These are phyloP conservation scores for Radiomyces spectabilis DNA, from an alignment of 192 early-diverging fungal species.

Conservation along the genomic window DNA sequence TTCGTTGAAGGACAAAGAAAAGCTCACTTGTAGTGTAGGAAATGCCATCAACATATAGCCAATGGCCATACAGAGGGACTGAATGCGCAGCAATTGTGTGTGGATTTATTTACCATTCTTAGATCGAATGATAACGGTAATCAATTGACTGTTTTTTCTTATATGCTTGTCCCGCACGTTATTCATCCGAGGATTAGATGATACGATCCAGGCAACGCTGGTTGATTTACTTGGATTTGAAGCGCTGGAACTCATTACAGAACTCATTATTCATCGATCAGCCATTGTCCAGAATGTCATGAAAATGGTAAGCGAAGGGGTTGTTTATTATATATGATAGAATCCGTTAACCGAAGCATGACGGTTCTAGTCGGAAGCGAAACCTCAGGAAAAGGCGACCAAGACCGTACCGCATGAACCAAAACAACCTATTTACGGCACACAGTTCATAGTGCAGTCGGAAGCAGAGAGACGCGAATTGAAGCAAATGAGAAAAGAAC, in stretches of 20 bases:
- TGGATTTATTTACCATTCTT: constrained; percentile 62
- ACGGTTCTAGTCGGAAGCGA: constrained; percentile 30
- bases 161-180: background rate
- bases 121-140: constrained; percentile 47
- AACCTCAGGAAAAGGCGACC: constrained; percentile 5
- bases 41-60: constrained; percentile 46
- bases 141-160: background rate
- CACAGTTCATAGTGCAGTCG: constrained; percentile 58
- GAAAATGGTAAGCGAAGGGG: constrained; percentile 25
- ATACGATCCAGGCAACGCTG: constrained; percentile 58
- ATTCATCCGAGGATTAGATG: constrained; percentile 21
- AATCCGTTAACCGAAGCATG: background rate
- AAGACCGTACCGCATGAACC: constrained; percentile 20
- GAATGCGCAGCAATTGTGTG: constrained; percentile 50
- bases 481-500: constrained; percentile 59
- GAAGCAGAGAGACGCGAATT: constrained; percentile 51
- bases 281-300: constrained; percentile 58
- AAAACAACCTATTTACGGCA: constrained; percentile 41
- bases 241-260: constrained; percentile 60
- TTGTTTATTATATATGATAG: background rate
- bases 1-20: background rate
- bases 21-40: constrained; percentile 18
- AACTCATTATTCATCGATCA: constrained; percentile 46
- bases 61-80: constrained; percentile 32
- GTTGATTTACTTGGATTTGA: constrained; percentile 70